These are phyloP conservation scores for Setaria italica DNA, from an alignment of 202 grass and related monocot species.

Conservation along the genomic window DNA sequence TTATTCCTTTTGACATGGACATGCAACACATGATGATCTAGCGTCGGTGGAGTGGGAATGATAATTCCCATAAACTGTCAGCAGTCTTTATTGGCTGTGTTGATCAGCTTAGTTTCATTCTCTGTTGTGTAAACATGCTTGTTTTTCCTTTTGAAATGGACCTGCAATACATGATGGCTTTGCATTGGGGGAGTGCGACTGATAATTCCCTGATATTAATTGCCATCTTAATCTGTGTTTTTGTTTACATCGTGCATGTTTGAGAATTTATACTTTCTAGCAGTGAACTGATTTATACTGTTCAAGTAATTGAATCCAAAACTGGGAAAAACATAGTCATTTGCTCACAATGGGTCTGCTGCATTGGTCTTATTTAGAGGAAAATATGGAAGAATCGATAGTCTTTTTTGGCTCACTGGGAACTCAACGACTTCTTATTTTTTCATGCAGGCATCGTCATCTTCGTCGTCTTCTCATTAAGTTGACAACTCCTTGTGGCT, in stretches of 20 bases:
- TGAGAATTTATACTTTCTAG: not conserved
- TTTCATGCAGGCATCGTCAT: not conserved
- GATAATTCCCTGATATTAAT: not conserved
- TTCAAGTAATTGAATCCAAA: not conserved
- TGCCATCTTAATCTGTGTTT: not conserved
- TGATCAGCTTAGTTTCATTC: not conserved
- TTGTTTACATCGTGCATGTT: not conserved
- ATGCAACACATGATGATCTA: not conserved
- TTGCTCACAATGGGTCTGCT: not conserved
- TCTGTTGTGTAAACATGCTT: not conserved
- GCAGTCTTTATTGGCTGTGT: not conserved
- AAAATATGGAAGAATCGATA: no score
- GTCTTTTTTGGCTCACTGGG: not conserved
- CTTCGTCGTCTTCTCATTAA: slow-evolving; percentile 39
- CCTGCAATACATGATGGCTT: not conserved
- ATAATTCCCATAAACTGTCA: not conserved
- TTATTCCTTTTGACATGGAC: not conserved
- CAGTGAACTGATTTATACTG: not conserved
- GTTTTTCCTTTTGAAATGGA: not conserved
- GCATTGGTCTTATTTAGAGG: not conserved
- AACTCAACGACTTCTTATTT: not conserved
- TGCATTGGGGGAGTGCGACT: not conserved
- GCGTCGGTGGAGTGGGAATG: not conserved
- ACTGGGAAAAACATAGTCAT: not conserved
- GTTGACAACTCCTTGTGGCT: not conserved